Evolutionary conservation across 768 basidiomycete genomes (phyloP).

Genomic region (Kwoniella mangroviensis): DNA sequence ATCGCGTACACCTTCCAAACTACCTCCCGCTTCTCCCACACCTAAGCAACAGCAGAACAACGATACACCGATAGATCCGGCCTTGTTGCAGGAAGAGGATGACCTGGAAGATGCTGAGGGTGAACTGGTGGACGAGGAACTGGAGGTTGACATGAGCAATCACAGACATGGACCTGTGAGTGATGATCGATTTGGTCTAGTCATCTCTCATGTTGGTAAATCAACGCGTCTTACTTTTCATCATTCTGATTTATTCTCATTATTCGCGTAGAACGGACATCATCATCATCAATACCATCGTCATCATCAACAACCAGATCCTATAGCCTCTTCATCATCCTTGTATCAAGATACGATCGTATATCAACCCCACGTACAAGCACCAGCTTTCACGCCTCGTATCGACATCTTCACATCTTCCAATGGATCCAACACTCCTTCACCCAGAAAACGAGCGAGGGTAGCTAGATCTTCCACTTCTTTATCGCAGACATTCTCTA

Average conservation of each 20-base stretch:
- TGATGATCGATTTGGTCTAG: neutral
- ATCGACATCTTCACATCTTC: constrained; percentile 10
- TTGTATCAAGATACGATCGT: neutral
- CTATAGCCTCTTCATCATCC: constrained; percentile 10
- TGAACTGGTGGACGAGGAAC: constrained; percentile 36
- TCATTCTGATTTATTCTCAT: constrained; percentile 1
- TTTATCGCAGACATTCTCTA: neutral
- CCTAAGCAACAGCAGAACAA: neutral
- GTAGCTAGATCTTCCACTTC: constrained; percentile 17
- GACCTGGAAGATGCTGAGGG: constrained; percentile 40
- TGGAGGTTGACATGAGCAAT: constrained; percentile 25
- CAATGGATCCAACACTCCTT: constrained; percentile 1
- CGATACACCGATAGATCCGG: constrained; percentile 39
- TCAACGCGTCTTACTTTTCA: neutral
- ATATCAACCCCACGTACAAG: neutral
- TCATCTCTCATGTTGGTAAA: neutral
- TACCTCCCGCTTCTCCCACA: neutral
- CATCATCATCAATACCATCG: neutral
- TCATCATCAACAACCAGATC: neutral
- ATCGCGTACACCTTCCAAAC: constrained; percentile 20
- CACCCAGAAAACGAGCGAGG: constrained; percentile 13
- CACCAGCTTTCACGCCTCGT: neutral
- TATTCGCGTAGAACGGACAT: neutral
- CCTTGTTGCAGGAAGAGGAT: constrained; percentile 25
- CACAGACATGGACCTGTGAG: constrained; percentile 2